These are phyloP conservation scores for Paradendryphiella salina DNA, from an alignment of 2,329 filamentous ascomycete genomes.

Conservation along the genomic window DNA sequence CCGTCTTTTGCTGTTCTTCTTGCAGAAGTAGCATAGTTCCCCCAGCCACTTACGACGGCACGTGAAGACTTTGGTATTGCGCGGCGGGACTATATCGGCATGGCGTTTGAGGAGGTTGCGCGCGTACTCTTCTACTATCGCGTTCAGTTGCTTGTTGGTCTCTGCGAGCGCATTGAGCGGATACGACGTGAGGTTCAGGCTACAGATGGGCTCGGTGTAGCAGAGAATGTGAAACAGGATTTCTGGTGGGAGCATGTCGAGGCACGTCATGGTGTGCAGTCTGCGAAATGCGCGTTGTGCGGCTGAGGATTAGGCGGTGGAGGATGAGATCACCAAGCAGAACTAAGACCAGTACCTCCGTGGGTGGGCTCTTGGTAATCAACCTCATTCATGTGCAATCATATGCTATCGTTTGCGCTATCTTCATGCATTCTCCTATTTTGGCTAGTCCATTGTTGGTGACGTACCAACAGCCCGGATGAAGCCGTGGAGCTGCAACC, in stretches of 20 bases:
- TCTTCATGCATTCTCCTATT: no score
- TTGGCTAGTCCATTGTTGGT: no score
- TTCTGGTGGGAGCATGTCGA: slow-evolving; percentile 34
- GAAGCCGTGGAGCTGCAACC: no score
- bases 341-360: no score
- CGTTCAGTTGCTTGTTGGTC: slow-evolving; percentile 28
- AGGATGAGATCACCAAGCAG: not conserved
- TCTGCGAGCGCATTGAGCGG: slow-evolving; percentile 32
- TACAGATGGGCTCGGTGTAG: slow-evolving; percentile 18
- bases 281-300: not conserved
- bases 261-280: slow-evolving; percentile 11
- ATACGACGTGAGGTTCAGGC: slow-evolving; percentile 8
- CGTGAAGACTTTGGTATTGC: slow-evolving; percentile 17
- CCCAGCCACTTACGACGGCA: slow-evolving; percentile 33
- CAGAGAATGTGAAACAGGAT: slow-evolving; percentile 37
- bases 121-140: slow-evolving; percentile 37
- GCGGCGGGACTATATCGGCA: slow-evolving; percentile 22
- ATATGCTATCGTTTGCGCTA: no score
- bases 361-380: no score
- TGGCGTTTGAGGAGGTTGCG: slow-evolving; percentile 33
- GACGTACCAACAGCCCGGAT: no score
- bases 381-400: no score
- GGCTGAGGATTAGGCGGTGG: not conserved
- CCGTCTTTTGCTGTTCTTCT: slow-evolving; percentile 27
- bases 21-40: slow-evolving; percentile 35